Evolutionary conservation across 768 basidiomycete species (phyloP), one percentile per base, ranked within the genome.

Genomic region (Leucocoprinus birnbaumii): DNA sequence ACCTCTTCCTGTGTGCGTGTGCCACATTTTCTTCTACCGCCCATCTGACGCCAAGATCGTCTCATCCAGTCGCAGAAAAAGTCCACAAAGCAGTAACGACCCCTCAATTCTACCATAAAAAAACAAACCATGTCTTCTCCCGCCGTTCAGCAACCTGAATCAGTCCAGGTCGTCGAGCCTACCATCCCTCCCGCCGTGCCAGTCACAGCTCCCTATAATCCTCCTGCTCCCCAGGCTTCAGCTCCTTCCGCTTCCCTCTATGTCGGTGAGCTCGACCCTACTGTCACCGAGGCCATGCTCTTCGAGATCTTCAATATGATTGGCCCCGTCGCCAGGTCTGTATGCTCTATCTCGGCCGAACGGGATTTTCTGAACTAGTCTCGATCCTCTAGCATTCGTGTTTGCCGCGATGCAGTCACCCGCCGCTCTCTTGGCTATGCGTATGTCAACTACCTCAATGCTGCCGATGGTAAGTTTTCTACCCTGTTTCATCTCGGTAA

Each of bases 301-400:
- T 99, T 98, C 69, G 97, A 99, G 80, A 98, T 99, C 71, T 99
- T 99, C 82, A 97, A 97, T 72, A 96, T 98, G 92, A 94, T 98
- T 73, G 97, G 97, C 50, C 97, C 96, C 47, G 97, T 99, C 61
- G 94, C 94, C 43, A 95, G 93, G 94, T 92, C 60, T 60, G 86
- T 14, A 7, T 72, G 31, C 40, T 55, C 42, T 26, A 5, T 38
- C 27, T 49, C 26, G 51, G 25, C 51, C 57, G 53, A 54, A 26
- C 14, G 27, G 14, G 50, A 49, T 35, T 52, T 40, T 55, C 41
- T 57, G n/a, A 48, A 22, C 41, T 41, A 40, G 47, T 61, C 14
- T 31, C 16, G 16, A 38, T 40, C 31, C 26, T 18, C 42, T 44
- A 94, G 94, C 71, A 98, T 99, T 70, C 96, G 97, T 76, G 97